Evolutionary conservation across 164 flowering plant species (phyloP), one percentile per base, ranked within the genome.

Genomic region (Chimonanthus praecox): DNA sequence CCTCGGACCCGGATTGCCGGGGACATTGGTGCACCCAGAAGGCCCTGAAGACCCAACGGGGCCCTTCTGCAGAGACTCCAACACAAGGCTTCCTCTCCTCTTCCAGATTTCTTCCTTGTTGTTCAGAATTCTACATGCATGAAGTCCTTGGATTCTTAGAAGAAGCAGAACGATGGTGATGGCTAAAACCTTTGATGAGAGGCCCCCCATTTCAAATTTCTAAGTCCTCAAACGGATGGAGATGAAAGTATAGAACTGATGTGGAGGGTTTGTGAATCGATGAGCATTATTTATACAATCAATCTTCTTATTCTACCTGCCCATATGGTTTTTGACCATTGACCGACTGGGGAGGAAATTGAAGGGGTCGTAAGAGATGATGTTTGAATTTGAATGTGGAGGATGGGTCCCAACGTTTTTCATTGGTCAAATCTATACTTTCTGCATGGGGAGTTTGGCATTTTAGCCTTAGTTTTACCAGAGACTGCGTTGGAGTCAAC

Each of bases 11-110:
- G 80, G 73, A 3, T 33, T 61, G 2, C 84, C 81, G 16, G 87
- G 85, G 64, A 77, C 71, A 72, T 77, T 5, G 73, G 85, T 83
- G 78, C 88, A 83, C 2, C 81, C 79, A 11, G 83, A 83, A 7
- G 69, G 65, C 44, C 73, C 81, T 3, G 83, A 77, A 60, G 84
- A 80, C 51, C 78, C 71, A 21, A 80, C 82, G 6, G 77, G 63
- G 9, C 81, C 85, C 68, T 72, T 80, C 48, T 71, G 80, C 44
- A 84, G 81, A 16, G 85, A 79, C 77, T 67, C 74, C n/a, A 82
- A 21, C 49, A 49, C 47, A 33, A 66, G 47, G 5, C 64, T 74
- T 15, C 70, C 71, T 9, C 21, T 73, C 11, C 16, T 13, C 72
- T 49, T 49, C 82, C 79, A 76, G 62, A 68, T 68, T 62, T 78